These are phyloP conservation scores for Ceratobasidium sp. DNA, from an alignment of 1,284 basidiomycete species.

Conservation along the genomic window DNA sequence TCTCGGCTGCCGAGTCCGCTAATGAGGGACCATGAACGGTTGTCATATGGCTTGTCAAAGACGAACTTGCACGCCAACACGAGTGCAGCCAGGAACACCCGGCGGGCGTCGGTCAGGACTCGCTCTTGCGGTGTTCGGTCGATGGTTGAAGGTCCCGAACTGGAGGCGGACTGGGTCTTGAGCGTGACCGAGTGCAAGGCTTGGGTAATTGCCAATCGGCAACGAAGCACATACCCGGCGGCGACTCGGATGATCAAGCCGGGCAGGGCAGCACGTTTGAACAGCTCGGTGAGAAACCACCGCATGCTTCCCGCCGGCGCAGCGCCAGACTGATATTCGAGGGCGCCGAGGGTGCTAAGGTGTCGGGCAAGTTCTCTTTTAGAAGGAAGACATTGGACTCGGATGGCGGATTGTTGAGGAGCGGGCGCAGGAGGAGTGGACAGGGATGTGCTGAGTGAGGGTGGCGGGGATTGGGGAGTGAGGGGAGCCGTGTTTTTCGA, in stretches of 20 bases:
- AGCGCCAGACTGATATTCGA: conserved; percentile 3
- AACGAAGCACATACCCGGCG: conserved; percentile 31
- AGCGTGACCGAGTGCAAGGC: conserved; percentile 16
- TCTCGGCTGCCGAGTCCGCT: conserved; percentile 30
- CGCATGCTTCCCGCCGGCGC: conserved; percentile 27
- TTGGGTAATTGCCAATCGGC: conserved; percentile 17
- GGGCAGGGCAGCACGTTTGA: conserved; percentile 32
- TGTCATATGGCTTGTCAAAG: conserved; percentile 36
- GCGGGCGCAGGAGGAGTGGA: background rate
- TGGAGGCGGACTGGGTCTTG: conserved; percentile 7
- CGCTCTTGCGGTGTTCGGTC: conserved; percentile 25
- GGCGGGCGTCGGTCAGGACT: conserved; percentile 30
- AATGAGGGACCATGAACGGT: conserved; percentile 33
- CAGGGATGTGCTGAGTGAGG: background rate
- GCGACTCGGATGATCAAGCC: conserved; percentile 34
- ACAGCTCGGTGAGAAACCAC: conserved; percentile 34
- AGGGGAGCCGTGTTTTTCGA: conserved; percentile 27
- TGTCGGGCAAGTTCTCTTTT: conserved; percentile 25
- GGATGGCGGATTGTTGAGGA: no score
- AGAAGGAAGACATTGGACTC: conserved; percentile 6
- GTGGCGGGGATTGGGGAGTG: conserved; percentile 28
- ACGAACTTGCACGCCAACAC: conserved; percentile 34
- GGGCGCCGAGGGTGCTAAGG: conserved; percentile 15
- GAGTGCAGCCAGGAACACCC: conserved; percentile 26
- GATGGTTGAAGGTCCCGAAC: background rate